Base-by-base conservation (phyloP, 495 filamentous ascomycete genomes). In the Hypoxylon crocopeplum region DNA sequence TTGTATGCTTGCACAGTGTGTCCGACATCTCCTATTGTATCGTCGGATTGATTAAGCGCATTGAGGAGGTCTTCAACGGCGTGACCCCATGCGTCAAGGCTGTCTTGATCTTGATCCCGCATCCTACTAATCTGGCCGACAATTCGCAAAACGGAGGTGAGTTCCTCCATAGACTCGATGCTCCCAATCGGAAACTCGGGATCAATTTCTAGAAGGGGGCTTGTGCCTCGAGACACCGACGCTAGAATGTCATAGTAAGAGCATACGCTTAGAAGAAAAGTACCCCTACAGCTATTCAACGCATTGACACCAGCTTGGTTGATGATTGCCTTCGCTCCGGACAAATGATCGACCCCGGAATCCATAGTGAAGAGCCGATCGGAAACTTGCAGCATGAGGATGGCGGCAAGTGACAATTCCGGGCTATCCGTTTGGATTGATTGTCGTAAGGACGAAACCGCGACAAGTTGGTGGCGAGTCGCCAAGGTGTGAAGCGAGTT, bases 71-170 rank as follows among this genome's bases (percentile, higher is more conserved):
- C 19, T 46, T 64, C 52, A 12, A 69, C 44, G 13, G 47, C 48
- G 21, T 47, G 29, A 7, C 67, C 67, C 27, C 39, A 16, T 15
- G 33, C 29, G 15, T 68, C 62, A 34, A 52, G 44, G 7, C 40
- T 17, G 7, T 27, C 48, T 11, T 15, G 13, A 22, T 42, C 41
- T 34, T 57, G 58, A 17, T 36, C 38, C 7, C 53, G 48, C 62
- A 71, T 66, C 32, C 59, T 59, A 30, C 65, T 71, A 22, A 69
- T 71, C 49, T 48, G 59, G 8, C 66, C 68, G 29, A 71, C 52
- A 11, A 57, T 58, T 17, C 36, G 44, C 38, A 68, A 42, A 12
- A 69, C 34, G 1, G 57, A 46, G 27, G 53, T 64, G 24, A 71
- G 62, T 12, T 46, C 65, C 21, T 32, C 54, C 59, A 69, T 64